Conservation (phyloP, 2,329 filamentous ascomycete species). For the Pseudocercospora crystallina region DNA sequence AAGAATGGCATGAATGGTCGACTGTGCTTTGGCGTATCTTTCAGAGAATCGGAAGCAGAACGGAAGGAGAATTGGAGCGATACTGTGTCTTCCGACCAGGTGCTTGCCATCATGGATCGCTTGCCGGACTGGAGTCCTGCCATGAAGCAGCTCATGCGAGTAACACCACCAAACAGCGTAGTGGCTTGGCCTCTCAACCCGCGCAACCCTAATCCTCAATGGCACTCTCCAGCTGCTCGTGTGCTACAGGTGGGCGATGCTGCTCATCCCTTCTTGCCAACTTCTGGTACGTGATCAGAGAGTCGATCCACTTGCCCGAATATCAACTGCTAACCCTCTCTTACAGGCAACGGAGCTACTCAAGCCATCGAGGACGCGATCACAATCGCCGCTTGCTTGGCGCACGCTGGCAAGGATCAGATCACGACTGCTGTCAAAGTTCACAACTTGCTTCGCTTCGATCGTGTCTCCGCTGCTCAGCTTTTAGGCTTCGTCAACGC, state of each 20-base stretch:
- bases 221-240: slow-evolving; percentile 50
- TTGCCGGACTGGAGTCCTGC: slow-evolving; percentile 42
- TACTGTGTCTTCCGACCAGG: slow-evolving; percentile 39
- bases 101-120: slow-evolving; percentile 17
- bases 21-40: slow-evolving; percentile 56
- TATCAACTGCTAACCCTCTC: too few relatives aligned
- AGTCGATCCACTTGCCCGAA: too few relatives aligned
- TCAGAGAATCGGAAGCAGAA: slow-evolving; percentile 37
- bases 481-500: slow-evolving; percentile 27
- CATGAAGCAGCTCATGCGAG: slow-evolving; percentile 47
- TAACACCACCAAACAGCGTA: slow-evolving; percentile 34
- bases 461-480: slow-evolving; percentile 25
- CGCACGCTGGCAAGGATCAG: slow-evolving; percentile 43
- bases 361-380: slow-evolving; percentile 56
- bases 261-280: slow-evolving; percentile 55
- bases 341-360: slow-evolving; percentile 50
- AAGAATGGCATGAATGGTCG: slow-evolving; percentile 42
- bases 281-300: slow-evolving; percentile 35
- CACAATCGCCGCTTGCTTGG: slow-evolving; percentile 48
- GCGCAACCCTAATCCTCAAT: slow-evolving; percentile 53
- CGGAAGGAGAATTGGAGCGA: slow-evolving; percentile 48
- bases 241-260: slow-evolving; percentile 56
- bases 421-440: slow-evolving; percentile 33
- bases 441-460: slow-evolving; percentile 35
- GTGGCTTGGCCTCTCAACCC: slow-evolving; percentile 59